Percentiles rank a stretch among this genome's conserved stretches.
Evolutionary conservation across 129 eudicot genomes (phyloP).

Genomic region (Arctium lappa): DNA sequence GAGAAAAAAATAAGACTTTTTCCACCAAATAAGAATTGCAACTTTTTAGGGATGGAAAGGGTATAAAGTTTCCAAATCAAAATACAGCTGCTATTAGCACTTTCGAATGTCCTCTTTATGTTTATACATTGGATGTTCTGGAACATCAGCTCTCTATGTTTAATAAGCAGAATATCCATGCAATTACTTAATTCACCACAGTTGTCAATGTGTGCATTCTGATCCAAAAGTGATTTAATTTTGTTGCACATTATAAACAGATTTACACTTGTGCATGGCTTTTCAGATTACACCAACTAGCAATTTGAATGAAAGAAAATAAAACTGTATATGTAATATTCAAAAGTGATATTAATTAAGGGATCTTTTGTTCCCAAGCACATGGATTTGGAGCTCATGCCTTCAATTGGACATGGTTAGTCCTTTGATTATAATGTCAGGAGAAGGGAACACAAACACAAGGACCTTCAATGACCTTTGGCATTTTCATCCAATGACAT

Average conservation of each 20-base stretch:
- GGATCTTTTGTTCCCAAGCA: not conserved
- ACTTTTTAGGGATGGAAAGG: not conserved
- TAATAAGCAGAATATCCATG: not conserved
- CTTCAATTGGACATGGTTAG: not conserved
- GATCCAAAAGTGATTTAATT: not conserved
- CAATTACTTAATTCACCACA: not conserved
- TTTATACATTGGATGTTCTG: not conserved
- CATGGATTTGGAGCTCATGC: not conserved
- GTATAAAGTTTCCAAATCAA: not conserved
- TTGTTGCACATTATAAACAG: not conserved
- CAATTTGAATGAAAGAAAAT: not conserved
- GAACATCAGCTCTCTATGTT: not conserved
- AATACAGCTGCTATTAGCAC: not conserved
- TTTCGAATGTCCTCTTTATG: not conserved
- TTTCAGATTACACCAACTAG: not conserved
- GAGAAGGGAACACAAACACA: not conserved
- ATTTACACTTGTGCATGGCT: slow-evolving; percentile 1
- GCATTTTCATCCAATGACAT: too few species aligned
- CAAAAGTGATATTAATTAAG: not conserved
- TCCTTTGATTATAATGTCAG: not conserved
- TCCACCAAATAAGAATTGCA: not conserved
- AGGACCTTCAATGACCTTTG: too few species aligned
- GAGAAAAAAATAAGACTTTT: not conserved
- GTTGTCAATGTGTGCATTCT: not conserved
- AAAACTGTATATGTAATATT: not conserved